Evolutionary conservation across 2,329 filamentous ascomycete species (phyloP).

Genomic region (Apiospora sp.): DNA sequence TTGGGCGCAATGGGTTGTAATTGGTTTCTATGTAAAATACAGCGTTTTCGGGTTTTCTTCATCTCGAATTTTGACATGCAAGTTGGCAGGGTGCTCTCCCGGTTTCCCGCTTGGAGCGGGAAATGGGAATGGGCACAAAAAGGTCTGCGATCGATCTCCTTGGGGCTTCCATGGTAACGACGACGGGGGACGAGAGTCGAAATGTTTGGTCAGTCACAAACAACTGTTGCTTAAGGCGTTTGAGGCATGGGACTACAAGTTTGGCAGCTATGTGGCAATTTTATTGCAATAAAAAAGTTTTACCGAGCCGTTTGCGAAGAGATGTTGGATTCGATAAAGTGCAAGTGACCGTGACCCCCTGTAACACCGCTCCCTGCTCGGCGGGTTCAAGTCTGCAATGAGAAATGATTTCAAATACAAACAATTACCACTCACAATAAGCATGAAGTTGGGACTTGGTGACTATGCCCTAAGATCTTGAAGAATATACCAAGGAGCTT

Average conservation of each 20-base stretch:
- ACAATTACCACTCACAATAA: too few relatives aligned
- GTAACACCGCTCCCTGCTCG: background rate
- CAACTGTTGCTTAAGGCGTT: constrained; percentile 6
- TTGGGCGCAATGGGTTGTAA: constrained; percentile 22
- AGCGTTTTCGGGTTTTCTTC: constrained; percentile 22
- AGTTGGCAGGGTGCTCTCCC: constrained; percentile 1
- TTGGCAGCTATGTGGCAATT: constrained; percentile 14
- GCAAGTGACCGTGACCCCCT: background rate
- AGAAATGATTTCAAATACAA: too few relatives aligned
- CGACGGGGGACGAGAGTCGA: background rate
- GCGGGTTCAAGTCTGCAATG: background rate
- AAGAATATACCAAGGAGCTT: too few relatives aligned
- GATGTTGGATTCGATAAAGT: background rate
- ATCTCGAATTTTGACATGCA: constrained; percentile 21
- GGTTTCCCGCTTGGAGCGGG: background rate
- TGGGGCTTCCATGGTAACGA: background rate
- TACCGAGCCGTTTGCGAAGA: background rate
- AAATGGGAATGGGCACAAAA: background rate
- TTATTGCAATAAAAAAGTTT: constrained; percentile 6
- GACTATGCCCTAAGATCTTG: too few relatives aligned
- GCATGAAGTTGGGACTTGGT: too few relatives aligned
- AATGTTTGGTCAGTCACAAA: background rate
- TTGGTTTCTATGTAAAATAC: constrained; percentile 24
- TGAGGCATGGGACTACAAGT: constrained; percentile 17
- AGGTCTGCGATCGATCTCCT: background rate